These are phyloP conservation scores for Fusarium sp. DNA, from an alignment of 2,329 filamentous ascomycete genomes.

Conservation along the genomic window DNA sequence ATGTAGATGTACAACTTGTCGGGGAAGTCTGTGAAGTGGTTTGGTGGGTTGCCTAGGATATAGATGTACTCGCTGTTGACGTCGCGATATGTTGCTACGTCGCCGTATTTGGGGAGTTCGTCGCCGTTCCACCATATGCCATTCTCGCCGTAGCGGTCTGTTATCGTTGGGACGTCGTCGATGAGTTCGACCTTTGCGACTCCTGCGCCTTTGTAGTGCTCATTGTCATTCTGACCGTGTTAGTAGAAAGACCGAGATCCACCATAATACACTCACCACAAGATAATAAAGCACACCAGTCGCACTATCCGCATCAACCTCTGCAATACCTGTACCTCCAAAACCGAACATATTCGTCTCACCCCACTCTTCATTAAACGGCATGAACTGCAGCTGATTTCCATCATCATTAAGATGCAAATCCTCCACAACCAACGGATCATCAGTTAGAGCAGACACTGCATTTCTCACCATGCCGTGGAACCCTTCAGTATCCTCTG, in stretches of 20 bases:
- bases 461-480: constrained; percentile 56
- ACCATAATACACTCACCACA: constrained; percentile 44
- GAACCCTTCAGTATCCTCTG: constrained; percentile 49
- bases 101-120: constrained; percentile 51
- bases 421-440: constrained; percentile 53
- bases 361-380: constrained; percentile 52
- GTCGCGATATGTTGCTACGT: constrained; percentile 53
- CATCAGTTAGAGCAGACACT: constrained; percentile 50
- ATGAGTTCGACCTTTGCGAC: constrained; percentile 52
- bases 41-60: constrained; percentile 54
- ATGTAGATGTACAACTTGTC: constrained; percentile 51
- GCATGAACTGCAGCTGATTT: constrained; percentile 53
- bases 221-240: constrained; percentile 46
- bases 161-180: constrained; percentile 51
- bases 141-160: constrained; percentile 43
- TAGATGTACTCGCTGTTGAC: constrained; percentile 55
- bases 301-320: constrained; percentile 45
- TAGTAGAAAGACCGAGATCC: rapidly evolving
- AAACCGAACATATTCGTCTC: constrained; percentile 53
- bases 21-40: constrained; percentile 42
- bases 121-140: constrained; percentile 54
- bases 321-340: constrained; percentile 55
- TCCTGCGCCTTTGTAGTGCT: constrained; percentile 52
- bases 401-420: constrained; percentile 51
- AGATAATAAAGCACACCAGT: constrained; percentile 53